phyloP scores from a whole-genome alignment of 2,329 filamentous ascomycete genomes.

The Alternaria sp. region DNA sequence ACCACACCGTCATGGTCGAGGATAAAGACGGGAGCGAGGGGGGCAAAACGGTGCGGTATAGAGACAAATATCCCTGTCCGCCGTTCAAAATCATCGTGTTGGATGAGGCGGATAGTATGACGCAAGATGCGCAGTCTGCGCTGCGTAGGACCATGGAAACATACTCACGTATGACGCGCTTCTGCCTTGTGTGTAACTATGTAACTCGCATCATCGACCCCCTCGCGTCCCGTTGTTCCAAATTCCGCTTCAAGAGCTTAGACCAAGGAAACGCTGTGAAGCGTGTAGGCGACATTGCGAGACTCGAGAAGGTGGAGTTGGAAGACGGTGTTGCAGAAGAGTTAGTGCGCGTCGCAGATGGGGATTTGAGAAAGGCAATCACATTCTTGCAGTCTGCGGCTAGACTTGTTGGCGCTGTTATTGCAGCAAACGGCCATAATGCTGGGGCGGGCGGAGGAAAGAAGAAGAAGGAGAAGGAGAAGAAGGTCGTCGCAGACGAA shows the following conservation, averaged over 20 bases:
- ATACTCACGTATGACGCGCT: slow-evolving; percentile 93
- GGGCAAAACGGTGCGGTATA: slow-evolving; percentile 54
- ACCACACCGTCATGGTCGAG: slow-evolving; percentile 66
- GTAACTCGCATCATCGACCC: slow-evolving; percentile 98
- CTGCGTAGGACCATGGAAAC: slow-evolving; percentile 97
- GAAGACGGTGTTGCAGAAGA: slow-evolving; percentile 83
- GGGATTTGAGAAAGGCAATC: slow-evolving; percentile 94
- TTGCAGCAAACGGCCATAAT: slow-evolving; percentile 25
- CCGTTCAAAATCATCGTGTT: slow-evolving; percentile 99
- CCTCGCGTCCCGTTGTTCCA: slow-evolving; percentile 89
- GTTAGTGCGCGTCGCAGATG: slow-evolving; percentile 86
- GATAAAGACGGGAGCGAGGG: slow-evolving; percentile 34
- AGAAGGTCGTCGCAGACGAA: slow-evolving; percentile 56
- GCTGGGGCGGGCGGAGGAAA: slow-evolving; percentile 37
- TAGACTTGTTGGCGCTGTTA: slow-evolving; percentile 75
- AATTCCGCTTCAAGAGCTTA: slow-evolving; percentile 97
- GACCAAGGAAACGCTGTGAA: slow-evolving; percentile 84
- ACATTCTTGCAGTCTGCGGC: slow-evolving; percentile 97
- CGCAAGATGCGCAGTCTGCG: slow-evolving; percentile 94
- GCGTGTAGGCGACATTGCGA: slow-evolving; percentile 83
- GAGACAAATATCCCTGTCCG: slow-evolving; percentile 83
- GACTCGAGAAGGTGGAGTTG: slow-evolving; percentile 76
- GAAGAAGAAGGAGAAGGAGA: slow-evolving; percentile 59
- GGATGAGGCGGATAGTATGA: slow-evolving; percentile 99
- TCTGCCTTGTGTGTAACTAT: slow-evolving; percentile 98